phyloP scores from a whole-genome alignment of 148 eudicot genomes.

The Suaeda aralocaspica region DNA sequence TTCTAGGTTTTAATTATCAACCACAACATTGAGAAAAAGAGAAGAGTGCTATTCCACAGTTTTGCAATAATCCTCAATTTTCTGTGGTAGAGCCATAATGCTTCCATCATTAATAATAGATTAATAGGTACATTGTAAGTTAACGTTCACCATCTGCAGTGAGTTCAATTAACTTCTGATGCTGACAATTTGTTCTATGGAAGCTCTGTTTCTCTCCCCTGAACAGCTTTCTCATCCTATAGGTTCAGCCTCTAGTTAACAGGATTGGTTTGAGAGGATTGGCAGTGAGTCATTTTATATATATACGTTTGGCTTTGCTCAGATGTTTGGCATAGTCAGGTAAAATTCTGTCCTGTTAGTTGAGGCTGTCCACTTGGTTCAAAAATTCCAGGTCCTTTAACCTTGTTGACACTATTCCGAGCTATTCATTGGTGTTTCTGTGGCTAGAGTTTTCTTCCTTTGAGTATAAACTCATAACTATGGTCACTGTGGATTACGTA shows the following conservation, averaged over 20 bases:
- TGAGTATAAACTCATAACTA: not conserved
- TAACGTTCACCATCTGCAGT: not conserved
- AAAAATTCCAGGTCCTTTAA: not conserved
- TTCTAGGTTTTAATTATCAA: not conserved
- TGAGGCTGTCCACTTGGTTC: not conserved
- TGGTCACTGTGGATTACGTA: not conserved
- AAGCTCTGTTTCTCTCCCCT: not conserved
- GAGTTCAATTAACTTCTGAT: not conserved
- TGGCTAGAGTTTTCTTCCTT: not conserved
- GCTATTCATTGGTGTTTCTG: not conserved
- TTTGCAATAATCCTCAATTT: not conserved
- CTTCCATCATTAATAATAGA: not conserved
- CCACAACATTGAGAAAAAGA: not conserved
- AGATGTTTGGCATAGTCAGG: not conserved
- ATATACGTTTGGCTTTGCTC: not conserved
- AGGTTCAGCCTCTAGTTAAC: not conserved
- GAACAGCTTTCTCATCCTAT: not conserved
- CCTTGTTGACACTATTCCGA: not conserved
- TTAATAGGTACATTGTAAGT: not conserved
- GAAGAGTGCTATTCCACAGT: not conserved
- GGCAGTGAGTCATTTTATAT: not conserved
- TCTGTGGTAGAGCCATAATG: not conserved
- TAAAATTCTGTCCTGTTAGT: not conserved
- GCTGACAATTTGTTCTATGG: not conserved
- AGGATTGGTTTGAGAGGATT: not conserved